These are phyloP conservation scores for Xylaria sp. DNA, from an alignment of 2,329 filamentous ascomycete species.

Conservation along the genomic window DNA sequence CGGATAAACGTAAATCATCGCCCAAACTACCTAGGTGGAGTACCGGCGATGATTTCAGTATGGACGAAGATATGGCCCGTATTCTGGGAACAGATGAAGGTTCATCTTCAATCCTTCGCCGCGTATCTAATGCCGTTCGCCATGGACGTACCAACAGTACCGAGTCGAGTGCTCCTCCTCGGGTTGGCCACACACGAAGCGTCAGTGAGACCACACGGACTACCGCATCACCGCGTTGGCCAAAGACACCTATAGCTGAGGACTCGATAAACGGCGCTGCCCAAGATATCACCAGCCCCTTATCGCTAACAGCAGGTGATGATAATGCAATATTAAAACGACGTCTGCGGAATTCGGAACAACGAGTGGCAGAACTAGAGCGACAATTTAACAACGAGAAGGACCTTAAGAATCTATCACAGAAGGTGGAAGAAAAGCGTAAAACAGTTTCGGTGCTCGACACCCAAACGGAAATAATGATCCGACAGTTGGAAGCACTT, in stretches of 20 bases:
- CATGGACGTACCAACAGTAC: conserved; percentile 90
- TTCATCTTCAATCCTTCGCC: conserved; percentile 80
- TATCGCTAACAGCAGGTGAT: conserved; percentile 65
- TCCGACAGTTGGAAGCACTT: conserved; percentile 87
- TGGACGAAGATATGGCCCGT: conserved; percentile 95
- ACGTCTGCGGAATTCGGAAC: conserved; percentile 80
- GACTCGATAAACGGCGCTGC: conserved; percentile 54
- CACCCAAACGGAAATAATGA: conserved; percentile 93
- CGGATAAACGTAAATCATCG: conserved; percentile 56
- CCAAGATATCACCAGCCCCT: conserved; percentile 74
- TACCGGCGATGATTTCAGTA: conserved; percentile 82
- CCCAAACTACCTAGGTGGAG: conserved; percentile 77
- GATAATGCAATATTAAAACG: conserved; percentile 72
- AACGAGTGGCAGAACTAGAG: conserved; percentile 85
- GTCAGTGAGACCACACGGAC: conserved; percentile 71
- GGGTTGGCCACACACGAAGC: conserved; percentile 62
- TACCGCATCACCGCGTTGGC: conserved; percentile 71
- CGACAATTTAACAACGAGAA: conserved; percentile 72
- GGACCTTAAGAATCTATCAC: conserved; percentile 77
- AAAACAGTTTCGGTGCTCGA: conserved; percentile 95
- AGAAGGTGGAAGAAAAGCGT: conserved; percentile 87
- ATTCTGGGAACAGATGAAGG: conserved; percentile 81
- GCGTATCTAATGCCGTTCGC: conserved; percentile 91
- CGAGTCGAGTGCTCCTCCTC: conserved; percentile 54
- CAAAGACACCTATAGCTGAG: conserved; percentile 68